These are phyloP conservation scores for Austroboletus niveus DNA, from an alignment of 1,284 basidiomycete genomes.

Conservation along the genomic window DNA sequence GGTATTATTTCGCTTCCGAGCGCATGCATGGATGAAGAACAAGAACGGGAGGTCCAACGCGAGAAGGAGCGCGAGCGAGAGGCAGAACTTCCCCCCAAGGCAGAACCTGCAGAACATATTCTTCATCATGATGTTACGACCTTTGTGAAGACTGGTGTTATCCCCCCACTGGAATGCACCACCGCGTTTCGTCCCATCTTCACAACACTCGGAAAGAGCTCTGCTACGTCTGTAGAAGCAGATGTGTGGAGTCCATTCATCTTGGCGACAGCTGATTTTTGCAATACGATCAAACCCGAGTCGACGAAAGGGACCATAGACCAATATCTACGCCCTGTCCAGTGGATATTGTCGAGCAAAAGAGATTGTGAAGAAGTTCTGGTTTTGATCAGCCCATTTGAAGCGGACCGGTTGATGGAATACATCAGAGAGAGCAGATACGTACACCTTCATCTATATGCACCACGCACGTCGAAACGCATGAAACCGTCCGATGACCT, in stretches of 20 bases:
- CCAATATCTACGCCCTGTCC: neutral
- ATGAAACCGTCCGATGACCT: neutral
- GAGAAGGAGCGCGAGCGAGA: neutral
- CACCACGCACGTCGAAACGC: neutral
- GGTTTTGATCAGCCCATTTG: neutral
- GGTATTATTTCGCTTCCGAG: neutral
- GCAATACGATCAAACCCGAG: neutral
- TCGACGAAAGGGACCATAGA: neutral
- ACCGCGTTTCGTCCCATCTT: neutral
- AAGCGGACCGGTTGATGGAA: neutral
- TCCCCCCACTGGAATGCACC: neutral
- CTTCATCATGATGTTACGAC: neutral
- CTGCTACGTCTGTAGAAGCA: neutral
- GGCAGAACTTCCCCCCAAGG: neutral
- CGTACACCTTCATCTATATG: neutral
- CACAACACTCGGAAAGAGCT: neutral
- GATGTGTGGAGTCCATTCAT: neutral
- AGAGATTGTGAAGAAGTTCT: neutral
- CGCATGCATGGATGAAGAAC: neutral
- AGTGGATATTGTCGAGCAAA: neutral
- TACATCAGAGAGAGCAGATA: neutral
- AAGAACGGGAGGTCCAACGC: neutral
- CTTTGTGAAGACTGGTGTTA: neutral
- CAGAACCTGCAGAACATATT: neutral
- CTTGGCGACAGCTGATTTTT: neutral